A percentile compares a stretch with the other conserved stretches of the same genome.
These are phyloP conservation scores for Metrosideros polymorpha DNA, from an alignment of 441 rosid genomes.

Conservation along the genomic window DNA sequence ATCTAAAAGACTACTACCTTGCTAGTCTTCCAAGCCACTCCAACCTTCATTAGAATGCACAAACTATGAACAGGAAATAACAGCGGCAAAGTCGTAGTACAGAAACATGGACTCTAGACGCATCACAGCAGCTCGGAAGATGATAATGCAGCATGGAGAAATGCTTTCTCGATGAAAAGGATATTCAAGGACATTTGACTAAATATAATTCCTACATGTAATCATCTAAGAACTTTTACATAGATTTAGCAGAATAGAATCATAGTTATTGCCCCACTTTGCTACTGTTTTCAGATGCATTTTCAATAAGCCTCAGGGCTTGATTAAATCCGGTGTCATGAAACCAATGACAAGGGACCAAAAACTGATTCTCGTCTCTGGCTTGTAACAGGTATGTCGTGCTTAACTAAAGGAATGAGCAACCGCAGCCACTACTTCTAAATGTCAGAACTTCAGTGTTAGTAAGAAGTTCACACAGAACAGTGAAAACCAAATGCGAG, in stretches of 20 bases:
- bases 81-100: not conserved
- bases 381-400: not conserved
- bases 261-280: not conserved
- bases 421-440: not conserved
- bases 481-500: not conserved
- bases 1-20: not conserved
- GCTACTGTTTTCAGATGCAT: not conserved
- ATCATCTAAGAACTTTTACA: not conserved
- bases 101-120: not conserved
- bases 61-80: not conserved
- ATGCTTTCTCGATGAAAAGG: not conserved
- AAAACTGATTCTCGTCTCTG: not conserved
- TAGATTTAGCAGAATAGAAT: not conserved
- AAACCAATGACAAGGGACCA: not conserved
- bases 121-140: not conserved
- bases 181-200: not conserved
- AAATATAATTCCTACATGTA: not conserved
- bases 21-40: not conserved
- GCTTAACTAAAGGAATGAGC: not conserved
- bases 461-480: not conserved
- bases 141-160: not conserved
- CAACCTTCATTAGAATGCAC: not conserved
- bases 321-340: not conserved
- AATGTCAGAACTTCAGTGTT: not conserved
- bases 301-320: not conserved